phyloP scores from a whole-genome alignment of 345 rosid genomes.

The Odontarrhena argentea region DNA sequence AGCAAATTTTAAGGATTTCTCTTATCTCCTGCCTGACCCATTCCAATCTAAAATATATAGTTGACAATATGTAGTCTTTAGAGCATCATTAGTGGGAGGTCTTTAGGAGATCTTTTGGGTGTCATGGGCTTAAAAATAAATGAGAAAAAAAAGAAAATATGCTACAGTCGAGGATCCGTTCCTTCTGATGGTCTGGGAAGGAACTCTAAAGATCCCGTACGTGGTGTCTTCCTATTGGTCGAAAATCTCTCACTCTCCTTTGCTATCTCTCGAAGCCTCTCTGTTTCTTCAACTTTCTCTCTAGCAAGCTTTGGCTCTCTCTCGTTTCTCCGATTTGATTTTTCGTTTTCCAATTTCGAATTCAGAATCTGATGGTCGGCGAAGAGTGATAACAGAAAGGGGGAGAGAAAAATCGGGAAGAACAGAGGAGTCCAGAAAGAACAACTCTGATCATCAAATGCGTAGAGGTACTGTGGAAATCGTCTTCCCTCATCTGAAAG shows the following conservation, averaged over 20 bases:
- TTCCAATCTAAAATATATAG: background rate
- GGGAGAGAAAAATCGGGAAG: conserved; percentile 15
- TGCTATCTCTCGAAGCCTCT: conserved; percentile 31
- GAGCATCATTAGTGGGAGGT: too few relatives aligned
- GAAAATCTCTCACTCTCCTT: background rate
- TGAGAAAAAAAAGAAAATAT: too few relatives aligned
- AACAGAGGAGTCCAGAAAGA: conserved; percentile 60
- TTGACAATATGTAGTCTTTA: background rate
- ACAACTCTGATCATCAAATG: conserved; percentile 76
- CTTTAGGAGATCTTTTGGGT: too few relatives aligned
- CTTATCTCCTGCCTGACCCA: background rate
- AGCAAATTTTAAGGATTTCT: background rate
- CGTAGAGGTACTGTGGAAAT: conserved; percentile 60
- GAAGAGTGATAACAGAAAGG: background rate
- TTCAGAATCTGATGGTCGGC: too few relatives aligned
- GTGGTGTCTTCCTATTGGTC: too few relatives aligned
- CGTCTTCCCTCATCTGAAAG: background rate
- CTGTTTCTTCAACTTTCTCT: conserved; percentile 26
- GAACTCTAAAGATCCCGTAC: too few relatives aligned
- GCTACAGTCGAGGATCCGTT: too few relatives aligned
- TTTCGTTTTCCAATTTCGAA: too few relatives aligned
- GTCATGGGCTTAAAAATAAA: too few relatives aligned
- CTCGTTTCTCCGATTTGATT: conserved; percentile 2
- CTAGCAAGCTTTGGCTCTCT: too few relatives aligned
- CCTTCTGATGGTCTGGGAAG: too few relatives aligned